Evolutionary conservation across 371 early-diverging fungal genomes (phyloP).

Genomic region (Ordospora colligata): DNA sequence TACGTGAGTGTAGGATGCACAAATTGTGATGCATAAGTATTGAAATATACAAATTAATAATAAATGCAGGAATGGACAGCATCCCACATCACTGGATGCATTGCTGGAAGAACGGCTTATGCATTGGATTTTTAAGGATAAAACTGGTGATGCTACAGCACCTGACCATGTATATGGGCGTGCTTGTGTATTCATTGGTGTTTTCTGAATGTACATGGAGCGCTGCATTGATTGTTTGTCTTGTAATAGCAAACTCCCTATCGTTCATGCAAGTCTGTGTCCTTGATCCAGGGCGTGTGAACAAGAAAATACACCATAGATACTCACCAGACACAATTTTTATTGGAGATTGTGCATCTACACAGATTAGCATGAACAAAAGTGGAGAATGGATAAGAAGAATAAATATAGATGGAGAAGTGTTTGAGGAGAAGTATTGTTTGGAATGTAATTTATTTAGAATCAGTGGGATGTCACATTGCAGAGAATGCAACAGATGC

Average conservation of each 20-base stretch:
- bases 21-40: neutral
- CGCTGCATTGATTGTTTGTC: neutral
- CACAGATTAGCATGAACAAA: neutral
- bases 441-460: constrained; percentile 51
- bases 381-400: constrained; percentile 5
- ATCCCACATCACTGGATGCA: too few species aligned
- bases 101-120: too few species aligned
- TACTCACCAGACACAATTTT: neutral
- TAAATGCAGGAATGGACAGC: neutral
- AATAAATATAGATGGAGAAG: neutral
- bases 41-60: neutral
- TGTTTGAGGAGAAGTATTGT: constrained; percentile 45
- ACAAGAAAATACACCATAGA: constrained; percentile 2
- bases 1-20: neutral
- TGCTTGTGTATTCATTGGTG: neutral
- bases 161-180: neutral
- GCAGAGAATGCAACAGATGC: constrained; percentile 54
- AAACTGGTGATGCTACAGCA: neutral
- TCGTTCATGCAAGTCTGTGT: constrained; percentile 3
- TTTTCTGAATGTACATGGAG: neutral
- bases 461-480: constrained; percentile 44
- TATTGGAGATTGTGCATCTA: neutral
- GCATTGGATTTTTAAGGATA: neutral
- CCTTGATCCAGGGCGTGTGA: constrained; percentile 10
- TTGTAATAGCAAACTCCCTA: constrained; percentile 3